Evolutionary conservation across 2,329 filamentous ascomycete species (phyloP).

Genomic region (Rutstroemia sp.): DNA sequence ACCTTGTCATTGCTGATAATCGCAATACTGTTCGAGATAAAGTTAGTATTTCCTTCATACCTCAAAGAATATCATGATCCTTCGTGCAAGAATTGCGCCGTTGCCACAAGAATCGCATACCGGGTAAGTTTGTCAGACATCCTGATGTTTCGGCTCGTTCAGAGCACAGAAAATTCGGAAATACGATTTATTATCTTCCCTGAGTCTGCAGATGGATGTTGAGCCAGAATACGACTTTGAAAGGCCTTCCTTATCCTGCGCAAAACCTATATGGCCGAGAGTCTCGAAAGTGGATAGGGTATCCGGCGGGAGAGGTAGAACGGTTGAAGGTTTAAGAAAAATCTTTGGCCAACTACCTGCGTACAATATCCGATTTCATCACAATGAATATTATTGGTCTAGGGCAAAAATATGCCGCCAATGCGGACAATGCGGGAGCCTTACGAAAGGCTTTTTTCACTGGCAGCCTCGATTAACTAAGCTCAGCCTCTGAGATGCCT

Average conservation of each 20-base stretch:
- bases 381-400: background rate
- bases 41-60: conserved; percentile 6
- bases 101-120: conserved; percentile 44
- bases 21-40: conserved; percentile 63
- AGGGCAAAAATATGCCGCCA: too few species aligned
- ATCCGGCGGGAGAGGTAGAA: background rate
- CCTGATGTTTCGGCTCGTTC: conserved; percentile 13
- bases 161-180: background rate
- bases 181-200: background rate
- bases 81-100: background rate
- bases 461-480: too few species aligned
- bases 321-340: background rate
- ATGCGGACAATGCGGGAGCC: too few species aligned
- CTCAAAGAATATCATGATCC: background rate
- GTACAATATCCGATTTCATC: background rate
- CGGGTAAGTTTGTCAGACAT: conserved; percentile 95
- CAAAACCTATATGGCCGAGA: background rate
- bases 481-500: too few species aligned
- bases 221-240: background rate
- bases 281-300: background rate
- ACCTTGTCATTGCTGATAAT: conserved; percentile 99
- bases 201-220: background rate
- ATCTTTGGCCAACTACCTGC: background rate
- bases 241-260: background rate
- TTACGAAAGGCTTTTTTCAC: too few species aligned